These are phyloP conservation scores for Aureobasidium sp. DNA, from an alignment of 2,329 filamentous ascomycete species.

Conservation along the genomic window DNA sequence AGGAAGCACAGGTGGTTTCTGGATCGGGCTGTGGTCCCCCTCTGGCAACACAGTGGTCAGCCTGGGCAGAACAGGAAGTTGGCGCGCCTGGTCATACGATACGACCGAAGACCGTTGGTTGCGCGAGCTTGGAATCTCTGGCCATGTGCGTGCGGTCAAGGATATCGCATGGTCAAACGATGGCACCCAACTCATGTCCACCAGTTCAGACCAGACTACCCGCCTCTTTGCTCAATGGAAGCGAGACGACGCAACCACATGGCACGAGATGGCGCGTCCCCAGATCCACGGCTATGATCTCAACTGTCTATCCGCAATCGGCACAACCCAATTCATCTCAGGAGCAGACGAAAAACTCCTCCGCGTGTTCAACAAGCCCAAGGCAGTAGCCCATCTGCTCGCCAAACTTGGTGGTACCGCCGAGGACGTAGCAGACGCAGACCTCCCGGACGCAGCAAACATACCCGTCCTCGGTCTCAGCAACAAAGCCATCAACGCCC, in stretches of 20 bases:
- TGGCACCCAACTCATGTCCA: constrained; percentile 80
- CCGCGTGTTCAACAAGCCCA: constrained; percentile 86
- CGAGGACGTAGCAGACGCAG: constrained; percentile 15
- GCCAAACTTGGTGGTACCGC: constrained; percentile 1
- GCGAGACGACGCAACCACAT: constrained; percentile 47
- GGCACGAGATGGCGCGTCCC: constrained; percentile 92
- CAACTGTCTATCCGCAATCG: constrained; percentile 80
- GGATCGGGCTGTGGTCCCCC: constrained; percentile 89
- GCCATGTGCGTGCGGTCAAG: constrained; percentile 74
- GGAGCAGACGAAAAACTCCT: constrained; percentile 98
- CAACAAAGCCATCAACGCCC: constrained; percentile 74
- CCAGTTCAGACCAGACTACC: constrained; percentile 86
- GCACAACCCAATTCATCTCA: constrained; percentile 71
- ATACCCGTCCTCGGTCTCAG: constrained; percentile 93
- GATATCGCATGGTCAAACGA: constrained; percentile 76
- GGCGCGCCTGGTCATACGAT: constrained; percentile 74
- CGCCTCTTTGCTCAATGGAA: constrained; percentile 77
- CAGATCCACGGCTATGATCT: constrained; percentile 98
- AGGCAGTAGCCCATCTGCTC: constrained; percentile 69
- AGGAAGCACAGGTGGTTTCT: constrained; percentile 91
- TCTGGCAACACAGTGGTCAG: constrained; percentile 67
- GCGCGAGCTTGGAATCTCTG: constrained; percentile 68
- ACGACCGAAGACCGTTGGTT: constrained; percentile 58
- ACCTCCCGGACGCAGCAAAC: constrained; percentile 76
- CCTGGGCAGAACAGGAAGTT: constrained; percentile 84